phyloP scores from a whole-genome alignment of 2,329 filamentous ascomycete genomes.

The Diaporthe amygdali region DNA sequence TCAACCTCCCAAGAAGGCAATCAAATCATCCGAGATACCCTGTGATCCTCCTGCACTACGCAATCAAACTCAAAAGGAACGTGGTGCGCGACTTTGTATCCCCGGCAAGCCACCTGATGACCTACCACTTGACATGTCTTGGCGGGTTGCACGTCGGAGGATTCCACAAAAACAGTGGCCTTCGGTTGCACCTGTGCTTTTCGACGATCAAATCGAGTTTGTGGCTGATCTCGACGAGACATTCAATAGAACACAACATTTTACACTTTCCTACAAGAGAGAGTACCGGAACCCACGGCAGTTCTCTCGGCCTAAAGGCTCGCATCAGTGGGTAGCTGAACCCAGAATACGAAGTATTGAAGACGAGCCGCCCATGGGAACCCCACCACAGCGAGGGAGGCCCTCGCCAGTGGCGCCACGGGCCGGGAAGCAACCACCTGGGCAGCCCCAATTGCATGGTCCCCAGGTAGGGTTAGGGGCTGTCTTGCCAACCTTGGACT shows the following conservation, averaged over 20 bases:
- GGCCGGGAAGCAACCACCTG: not conserved
- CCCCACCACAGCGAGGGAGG: not conserved
- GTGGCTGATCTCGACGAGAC: not conserved
- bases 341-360: not conserved
- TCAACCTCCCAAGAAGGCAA: not conserved
- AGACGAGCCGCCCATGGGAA: not conserved
- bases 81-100: not conserved
- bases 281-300: not conserved
- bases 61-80: slow-evolving; percentile 3
- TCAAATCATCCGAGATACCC: slow-evolving; percentile 4
- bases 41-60: slow-evolving; percentile 10
- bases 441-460: too few relatives aligned
- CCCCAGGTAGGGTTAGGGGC: not conserved
- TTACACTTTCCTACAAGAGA: not conserved
- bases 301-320: slow-evolving; percentile 1
- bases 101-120: not conserved
- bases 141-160: not conserved
- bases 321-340: not conserved
- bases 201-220: not conserved
- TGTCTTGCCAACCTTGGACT: too few relatives aligned
- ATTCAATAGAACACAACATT: not conserved
- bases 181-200: not conserved
- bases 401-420: not conserved
- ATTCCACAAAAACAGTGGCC: not conserved
- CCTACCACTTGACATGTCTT: not conserved